phyloP scores from a whole-genome alignment of 2,329 filamentous ascomycete species.

The Xylaria sp. region DNA sequence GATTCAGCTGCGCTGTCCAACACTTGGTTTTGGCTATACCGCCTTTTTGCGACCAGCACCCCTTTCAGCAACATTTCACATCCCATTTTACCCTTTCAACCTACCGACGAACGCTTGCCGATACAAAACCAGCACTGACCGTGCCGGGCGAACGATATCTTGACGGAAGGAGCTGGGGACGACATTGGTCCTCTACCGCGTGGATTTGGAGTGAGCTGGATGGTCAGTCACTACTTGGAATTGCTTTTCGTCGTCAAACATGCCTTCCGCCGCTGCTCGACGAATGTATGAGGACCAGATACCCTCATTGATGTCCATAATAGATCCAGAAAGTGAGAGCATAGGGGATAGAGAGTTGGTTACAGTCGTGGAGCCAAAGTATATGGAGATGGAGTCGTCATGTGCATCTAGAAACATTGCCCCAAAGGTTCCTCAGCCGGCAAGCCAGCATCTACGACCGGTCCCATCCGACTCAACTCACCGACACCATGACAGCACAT shows the following conservation, averaged over 20 bases:
- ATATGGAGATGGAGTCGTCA: conserved; percentile 60
- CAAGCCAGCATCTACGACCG: conserved; percentile 54
- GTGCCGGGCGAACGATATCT: conserved; percentile 7
- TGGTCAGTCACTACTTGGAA: conserved; percentile 3
- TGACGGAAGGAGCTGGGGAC: conserved; percentile 10
- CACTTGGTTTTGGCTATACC: conserved; percentile 42
- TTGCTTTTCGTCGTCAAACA: conserved; percentile 52
- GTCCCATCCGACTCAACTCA: conserved; percentile 65
- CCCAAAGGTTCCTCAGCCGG: conserved; percentile 47
- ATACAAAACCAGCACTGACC: conserved; percentile 9
- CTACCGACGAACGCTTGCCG: conserved; percentile 31
- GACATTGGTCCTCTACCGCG: conserved; percentile 7
- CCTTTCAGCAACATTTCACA: conserved; percentile 40
- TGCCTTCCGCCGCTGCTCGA: conserved; percentile 71
- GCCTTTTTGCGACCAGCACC: conserved; percentile 42
- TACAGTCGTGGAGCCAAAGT: conserved; percentile 65
- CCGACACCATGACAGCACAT: conserved; percentile 81
- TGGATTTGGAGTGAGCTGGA: conserved; percentile 18
- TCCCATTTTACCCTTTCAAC: conserved; percentile 37
- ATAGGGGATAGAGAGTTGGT: conserved; percentile 66
- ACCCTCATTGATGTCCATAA: conserved; percentile 81
- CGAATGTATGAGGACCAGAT: conserved; percentile 76
- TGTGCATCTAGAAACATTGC: conserved; percentile 50
- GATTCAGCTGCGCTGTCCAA: conserved; percentile 67
- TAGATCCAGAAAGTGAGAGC: conserved; percentile 70